phyloP scores from a whole-genome alignment of 2,329 filamentous ascomycete species.

The Cladosporium colombiae region DNA sequence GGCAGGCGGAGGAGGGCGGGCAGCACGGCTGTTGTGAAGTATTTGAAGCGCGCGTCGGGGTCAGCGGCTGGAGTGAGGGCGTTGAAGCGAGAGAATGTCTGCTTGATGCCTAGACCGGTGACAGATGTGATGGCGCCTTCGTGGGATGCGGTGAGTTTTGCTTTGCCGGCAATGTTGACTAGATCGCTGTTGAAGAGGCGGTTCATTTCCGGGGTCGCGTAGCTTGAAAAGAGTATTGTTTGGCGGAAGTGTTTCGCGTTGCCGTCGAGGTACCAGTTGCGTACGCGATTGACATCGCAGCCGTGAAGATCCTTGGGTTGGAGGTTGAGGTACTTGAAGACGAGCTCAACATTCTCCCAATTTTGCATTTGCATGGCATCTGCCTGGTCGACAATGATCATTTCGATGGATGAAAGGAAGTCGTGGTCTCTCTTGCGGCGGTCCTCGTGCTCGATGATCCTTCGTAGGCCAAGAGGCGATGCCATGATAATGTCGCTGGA shows the following conservation, averaged over 20 bases:
- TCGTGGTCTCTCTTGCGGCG: conserved; percentile 75
- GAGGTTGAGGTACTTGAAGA: conserved; percentile 87
- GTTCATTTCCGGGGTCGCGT: conserved; percentile 85
- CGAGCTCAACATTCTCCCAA: conserved; percentile 92
- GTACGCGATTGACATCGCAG: conserved; percentile 88
- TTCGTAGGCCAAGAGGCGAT: conserved; percentile 83
- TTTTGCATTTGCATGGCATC: conserved; percentile 97
- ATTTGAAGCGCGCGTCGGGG: conserved; percentile 85
- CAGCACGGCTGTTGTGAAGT: conserved; percentile 81
- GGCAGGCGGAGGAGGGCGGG: conserved; percentile 70
- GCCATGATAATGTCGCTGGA: conserved; percentile 93
- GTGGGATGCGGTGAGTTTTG: conserved; percentile 69
- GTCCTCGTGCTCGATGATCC: conserved; percentile 81
- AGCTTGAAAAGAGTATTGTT: conserved; percentile 77
- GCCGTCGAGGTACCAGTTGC: conserved; percentile 90
- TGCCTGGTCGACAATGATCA: conserved; percentile 86
- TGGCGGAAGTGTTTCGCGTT: conserved; percentile 80
- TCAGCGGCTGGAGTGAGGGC: conserved; percentile 69
- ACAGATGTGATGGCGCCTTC: conserved; percentile 60
- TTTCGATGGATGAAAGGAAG: conserved; percentile 89
- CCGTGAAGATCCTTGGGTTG: conserved; percentile 81
- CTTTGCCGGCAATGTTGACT: conserved; percentile 77
- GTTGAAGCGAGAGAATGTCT: conserved; percentile 89
- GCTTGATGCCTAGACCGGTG: conserved; percentile 66
- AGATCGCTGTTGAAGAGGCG: conserved; percentile 74